These are phyloP conservation scores for Asterochloris sp. DNA, from an alignment of 139 green algal genomes.

Conservation along the genomic window DNA sequence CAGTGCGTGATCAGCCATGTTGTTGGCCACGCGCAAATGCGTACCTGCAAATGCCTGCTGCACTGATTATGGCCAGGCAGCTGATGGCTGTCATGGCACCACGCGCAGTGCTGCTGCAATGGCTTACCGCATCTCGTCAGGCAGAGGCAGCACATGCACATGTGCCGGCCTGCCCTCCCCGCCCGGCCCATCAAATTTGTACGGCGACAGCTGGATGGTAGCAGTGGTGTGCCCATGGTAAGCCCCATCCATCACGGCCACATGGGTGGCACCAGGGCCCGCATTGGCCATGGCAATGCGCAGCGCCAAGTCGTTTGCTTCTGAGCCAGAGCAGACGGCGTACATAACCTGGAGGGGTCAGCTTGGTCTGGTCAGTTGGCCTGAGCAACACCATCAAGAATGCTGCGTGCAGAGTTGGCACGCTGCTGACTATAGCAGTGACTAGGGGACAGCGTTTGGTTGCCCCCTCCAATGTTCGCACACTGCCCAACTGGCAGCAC, in stretches of 20 bases:
- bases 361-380: no score
- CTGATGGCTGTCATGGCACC: no score
- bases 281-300: conserved; percentile 33
- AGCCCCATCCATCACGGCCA: conserved; percentile 59
- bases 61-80: no score
- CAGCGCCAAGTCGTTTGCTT: conserved; percentile 78
- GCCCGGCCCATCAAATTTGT: conserved; percentile 72
- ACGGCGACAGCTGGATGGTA: conserved; percentile 51
- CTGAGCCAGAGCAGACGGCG: conserved; percentile 56
- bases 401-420: no score
- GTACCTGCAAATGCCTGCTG: no score
- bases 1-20: no score
- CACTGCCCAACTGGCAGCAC: no score
- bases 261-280: conserved; percentile 27
- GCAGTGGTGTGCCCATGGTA: conserved; percentile 76
- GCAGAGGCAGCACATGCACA: conserved; percentile 58
- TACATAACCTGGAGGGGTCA: conserved; percentile 44
- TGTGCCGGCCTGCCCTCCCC: conserved; percentile 35
- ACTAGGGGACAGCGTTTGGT: no score
- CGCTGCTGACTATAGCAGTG: no score
- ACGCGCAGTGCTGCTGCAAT: neutral
- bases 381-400: no score
- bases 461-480: no score
- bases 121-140: conserved; percentile 20
- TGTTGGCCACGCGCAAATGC: no score